Evolutionary conservation across 2,329 filamentous ascomycete genomes (phyloP), one percentile per base, ranked within the genome.

Genomic region (Penicillium sp.): DNA sequence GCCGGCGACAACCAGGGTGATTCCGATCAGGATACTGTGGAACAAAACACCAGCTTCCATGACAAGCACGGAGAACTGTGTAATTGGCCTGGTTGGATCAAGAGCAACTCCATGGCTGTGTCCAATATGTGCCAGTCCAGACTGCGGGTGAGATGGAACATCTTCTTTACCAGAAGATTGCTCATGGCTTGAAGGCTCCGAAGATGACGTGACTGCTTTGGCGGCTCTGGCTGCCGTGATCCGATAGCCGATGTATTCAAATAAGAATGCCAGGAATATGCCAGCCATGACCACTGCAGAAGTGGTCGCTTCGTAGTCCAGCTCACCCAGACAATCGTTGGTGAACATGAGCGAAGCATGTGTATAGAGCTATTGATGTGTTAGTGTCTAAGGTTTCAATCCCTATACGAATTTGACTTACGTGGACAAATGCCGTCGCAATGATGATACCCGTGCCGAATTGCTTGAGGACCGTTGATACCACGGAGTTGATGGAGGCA

Each of bases 1-100:
- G 2, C 79, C 79, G 0, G 81, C 78, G 1, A 84, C 81, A 6
- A 83, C 75, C 1, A 77, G 68, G 1, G 75, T 77, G 10, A 77
- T 55, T 0, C 75, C 76, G 69, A 90, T 89, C 3, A 90, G 78
- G 49, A 79, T 71, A 69, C 71, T 91, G 76, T 92, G 89, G 77
- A 93, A 93, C 51, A 92, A 82, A 57, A 93, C 87, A 3, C 90
- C 90, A 0, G 85, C 83, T 75, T 93, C 90, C 73, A 92, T 85
- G 35, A 92, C 86, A 16, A 86, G 68, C n/a, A 91, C 87, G 52
- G 84, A 84, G 35, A 89, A 79, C 55, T 86, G 83, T 51, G 84
- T 81, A 37, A 78, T 76, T 1, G 75, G 70, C 14, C 68, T 65
- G 3, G 71, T 67, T 1, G 70, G 68, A 56, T 76, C 73, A 3